Conservation (phyloP, 192 early-diverging fungal species). For the Chytriomyces sp. region DNA sequence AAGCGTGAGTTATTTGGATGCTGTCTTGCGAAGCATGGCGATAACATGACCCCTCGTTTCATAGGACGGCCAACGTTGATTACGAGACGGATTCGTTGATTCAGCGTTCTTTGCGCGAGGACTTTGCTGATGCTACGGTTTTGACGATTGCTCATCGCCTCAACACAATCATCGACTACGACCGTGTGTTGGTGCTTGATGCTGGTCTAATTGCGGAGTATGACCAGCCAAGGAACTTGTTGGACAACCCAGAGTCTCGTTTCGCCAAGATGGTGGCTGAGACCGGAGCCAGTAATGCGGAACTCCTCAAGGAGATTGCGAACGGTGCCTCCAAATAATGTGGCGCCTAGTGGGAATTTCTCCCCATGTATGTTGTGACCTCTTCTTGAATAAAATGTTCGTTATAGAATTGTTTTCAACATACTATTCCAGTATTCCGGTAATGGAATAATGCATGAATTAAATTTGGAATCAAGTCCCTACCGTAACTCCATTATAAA, state of each 20-base stretch:
- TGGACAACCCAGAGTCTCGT: conserved; percentile 43
- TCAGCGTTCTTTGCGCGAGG: conserved; percentile 46
- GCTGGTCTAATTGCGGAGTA: conserved; percentile 78
- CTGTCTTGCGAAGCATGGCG: too few species aligned
- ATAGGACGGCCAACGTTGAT: conserved; percentile 54
- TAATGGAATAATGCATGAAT: too few species aligned
- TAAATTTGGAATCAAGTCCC: too few species aligned
- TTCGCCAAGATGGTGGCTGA: conserved; percentile 41
- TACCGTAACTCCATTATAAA: too few species aligned
- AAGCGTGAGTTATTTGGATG: too few species aligned
- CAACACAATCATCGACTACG: conserved; percentile 41
- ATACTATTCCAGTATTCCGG: too few species aligned
- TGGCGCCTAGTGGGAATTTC: too few species aligned
- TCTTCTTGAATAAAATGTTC: too few species aligned
- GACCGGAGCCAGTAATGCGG: conserved; percentile 33
- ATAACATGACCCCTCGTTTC: too few species aligned
- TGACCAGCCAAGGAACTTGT: conserved; percentile 70
- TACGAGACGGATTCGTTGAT: conserved; percentile 48
- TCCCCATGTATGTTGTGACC: too few species aligned
- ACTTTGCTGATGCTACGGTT: conserved; percentile 49
- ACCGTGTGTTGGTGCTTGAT: conserved; percentile 61
- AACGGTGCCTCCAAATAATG: too few species aligned
- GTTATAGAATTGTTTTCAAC: too few species aligned
- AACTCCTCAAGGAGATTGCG: conserved; percentile 23
- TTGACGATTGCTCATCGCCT: conserved; percentile 53